Percentiles rank a stretch among this genome's conserved stretches.
Conservation (phyloP, 2,329 filamentous ascomycete species). For the Epichloe scottii region DNA sequence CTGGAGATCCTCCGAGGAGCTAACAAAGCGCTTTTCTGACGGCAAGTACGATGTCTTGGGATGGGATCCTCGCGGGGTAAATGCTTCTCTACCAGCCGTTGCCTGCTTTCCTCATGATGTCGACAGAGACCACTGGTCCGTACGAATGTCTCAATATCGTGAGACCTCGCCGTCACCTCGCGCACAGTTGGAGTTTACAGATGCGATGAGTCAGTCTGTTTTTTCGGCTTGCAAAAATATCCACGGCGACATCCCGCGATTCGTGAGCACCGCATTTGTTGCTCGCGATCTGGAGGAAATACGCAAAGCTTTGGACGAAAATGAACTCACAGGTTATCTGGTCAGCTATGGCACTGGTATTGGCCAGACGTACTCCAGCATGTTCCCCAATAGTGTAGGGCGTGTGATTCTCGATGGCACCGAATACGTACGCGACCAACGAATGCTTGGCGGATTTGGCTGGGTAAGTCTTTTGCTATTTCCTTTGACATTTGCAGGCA, state of each 20-base stretch:
- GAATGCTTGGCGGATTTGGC: slow-evolving; percentile 32
- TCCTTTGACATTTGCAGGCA: not conserved
- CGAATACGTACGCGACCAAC: slow-evolving; percentile 33
- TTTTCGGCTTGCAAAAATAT: slow-evolving; percentile 30
- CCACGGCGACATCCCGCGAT: slow-evolving; percentile 32
- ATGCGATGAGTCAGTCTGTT: slow-evolving; percentile 33
- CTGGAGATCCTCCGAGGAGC: slow-evolving; percentile 24
- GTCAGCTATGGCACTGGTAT: slow-evolving; percentile 41
- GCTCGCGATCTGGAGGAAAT: slow-evolving; percentile 37
- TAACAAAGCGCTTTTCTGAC: slow-evolving; percentile 29
- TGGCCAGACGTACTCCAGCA: slow-evolving; percentile 36
- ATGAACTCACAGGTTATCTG: slow-evolving; percentile 35
- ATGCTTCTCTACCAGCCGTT: slow-evolving; percentile 30
- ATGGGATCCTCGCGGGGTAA: slow-evolving; percentile 44
- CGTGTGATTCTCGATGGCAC: slow-evolving; percentile 37
- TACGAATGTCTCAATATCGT: slow-evolving; percentile 26
- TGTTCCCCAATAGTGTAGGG: slow-evolving; percentile 36
- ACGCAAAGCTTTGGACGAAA: slow-evolving; percentile 30
- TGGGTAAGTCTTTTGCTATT: slow-evolving; percentile 11
- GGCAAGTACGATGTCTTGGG: slow-evolving; percentile 34
- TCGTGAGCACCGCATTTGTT: slow-evolving; percentile 33
- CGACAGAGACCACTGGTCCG: slow-evolving; percentile 33
- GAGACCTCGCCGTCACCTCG: slow-evolving; percentile 22
- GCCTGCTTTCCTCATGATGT: slow-evolving; percentile 34
- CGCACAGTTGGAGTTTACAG: slow-evolving; percentile 28